Evolutionary conservation across 179 eudicot species (phyloP), one percentile per base, ranked within the genome.

Genomic region (Camellia oleifera): DNA sequence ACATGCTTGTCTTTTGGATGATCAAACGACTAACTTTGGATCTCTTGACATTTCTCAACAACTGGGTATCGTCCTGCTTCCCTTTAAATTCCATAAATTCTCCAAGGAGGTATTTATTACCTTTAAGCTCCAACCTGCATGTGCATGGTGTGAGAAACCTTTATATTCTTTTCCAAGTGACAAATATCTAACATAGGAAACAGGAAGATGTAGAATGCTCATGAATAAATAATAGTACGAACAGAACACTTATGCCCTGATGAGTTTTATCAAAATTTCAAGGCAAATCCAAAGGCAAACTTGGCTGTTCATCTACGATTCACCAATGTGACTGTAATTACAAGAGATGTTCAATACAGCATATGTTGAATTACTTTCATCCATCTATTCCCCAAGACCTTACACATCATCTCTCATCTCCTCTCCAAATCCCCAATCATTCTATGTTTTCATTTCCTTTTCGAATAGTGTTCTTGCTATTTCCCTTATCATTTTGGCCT

Each of bases 11-110:
- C 85, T 88, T 93, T 81, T 92, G 97, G 85, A 93, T 87, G 60
- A 86, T 71, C 85, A 95, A 17, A 54, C 80, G 93, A 79, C 87
- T 83, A 76, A 95, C 89, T 92, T 95, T 95, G 50, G 98, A 95
- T 88, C 98, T 90, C 86, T 83, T 92, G 66, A 95, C 88, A 78
- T 80, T 81, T 84, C 89, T 82, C 74, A 95, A 83, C 23, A 84
- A 84, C 77, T 87, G 88, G 26, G 83, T 74, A 82, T 95, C 98
- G 48, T 95, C 98, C 60, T 87, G 83, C 86, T 93, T 91, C 83
- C 98, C 98, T 87, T 90, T 93, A 69, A 95, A 93, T 83, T 93
- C 97, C 69, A 91, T 32, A 86, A 95, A 95, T 69, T 95, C 98
- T 82, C 98, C 98, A 11, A 91, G 79, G 80, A 95, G 73, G 81